phyloP scores from a whole-genome alignment of 2,329 filamentous ascomycete genomes.

The Ascochyta fabae region DNA sequence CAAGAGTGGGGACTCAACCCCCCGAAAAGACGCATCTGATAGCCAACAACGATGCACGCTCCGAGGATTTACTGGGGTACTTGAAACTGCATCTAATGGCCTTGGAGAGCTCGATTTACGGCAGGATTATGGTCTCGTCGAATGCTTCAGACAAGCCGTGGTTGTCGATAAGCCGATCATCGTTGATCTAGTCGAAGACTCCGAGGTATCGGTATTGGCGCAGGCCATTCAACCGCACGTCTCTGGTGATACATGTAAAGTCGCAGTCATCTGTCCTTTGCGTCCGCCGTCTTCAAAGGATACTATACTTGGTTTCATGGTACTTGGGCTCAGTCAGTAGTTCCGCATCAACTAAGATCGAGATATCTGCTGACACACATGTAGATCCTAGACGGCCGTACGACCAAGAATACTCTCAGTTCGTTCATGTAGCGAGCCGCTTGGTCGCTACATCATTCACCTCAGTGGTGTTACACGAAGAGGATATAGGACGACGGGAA shows the following conservation, averaged over 20 bases:
- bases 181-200: slow-evolving; percentile 36
- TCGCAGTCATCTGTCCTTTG: slow-evolving; percentile 46
- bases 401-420: slow-evolving; percentile 50
- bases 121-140: slow-evolving; percentile 23
- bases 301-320: slow-evolving; percentile 49
- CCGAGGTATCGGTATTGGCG: slow-evolving; percentile 38
- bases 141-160: slow-evolving; percentile 42
- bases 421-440: slow-evolving; percentile 44
- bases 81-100: slow-evolving; percentile 27
- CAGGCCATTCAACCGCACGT: slow-evolving; percentile 40
- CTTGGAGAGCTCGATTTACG: slow-evolving; percentile 32
- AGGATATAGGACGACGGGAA: slow-evolving; percentile 47
- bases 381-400: slow-evolving; percentile 45
- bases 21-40: slow-evolving; percentile 12
- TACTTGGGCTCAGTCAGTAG: slow-evolving; percentile 44
- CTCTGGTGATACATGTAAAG: slow-evolving; percentile 45
- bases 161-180: slow-evolving; percentile 32
- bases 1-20: slow-evolving; percentile 3
- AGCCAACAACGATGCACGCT: slow-evolving; percentile 25
- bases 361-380: neutral
- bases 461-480: slow-evolving; percentile 49
- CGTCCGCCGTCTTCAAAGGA: slow-evolving; percentile 40
- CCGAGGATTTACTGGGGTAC: slow-evolving; percentile 32
- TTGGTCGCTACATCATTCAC: slow-evolving; percentile 49
- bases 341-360: neutral